These are phyloP conservation scores for Leccinum boreale DNA, from an alignment of 768 basidiomycete genomes.

Conservation along the genomic window DNA sequence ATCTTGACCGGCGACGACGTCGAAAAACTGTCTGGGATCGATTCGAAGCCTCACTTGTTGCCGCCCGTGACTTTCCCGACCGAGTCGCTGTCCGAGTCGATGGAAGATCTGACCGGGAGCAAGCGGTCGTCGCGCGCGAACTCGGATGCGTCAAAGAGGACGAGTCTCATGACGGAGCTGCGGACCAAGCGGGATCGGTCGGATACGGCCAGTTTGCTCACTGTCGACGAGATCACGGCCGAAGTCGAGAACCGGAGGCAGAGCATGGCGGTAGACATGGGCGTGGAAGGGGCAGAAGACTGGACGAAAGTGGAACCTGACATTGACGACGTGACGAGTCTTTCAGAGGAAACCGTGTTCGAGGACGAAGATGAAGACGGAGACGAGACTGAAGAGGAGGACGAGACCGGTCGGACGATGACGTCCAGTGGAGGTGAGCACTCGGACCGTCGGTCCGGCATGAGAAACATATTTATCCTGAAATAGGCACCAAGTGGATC, in stretches of 20 bases:
- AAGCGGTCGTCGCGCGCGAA: conserved; percentile 40
- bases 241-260: conserved; percentile 74
- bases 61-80: conserved; percentile 78
- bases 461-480: conserved; percentile 1
- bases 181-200: conserved; percentile 80
- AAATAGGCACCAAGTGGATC: conserved; percentile 88
- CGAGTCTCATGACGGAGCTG: conserved; percentile 80
- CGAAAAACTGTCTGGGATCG: conserved; percentile 25
- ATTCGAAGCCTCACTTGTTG: conserved; percentile 54
- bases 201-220: conserved; percentile 88
- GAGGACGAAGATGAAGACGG: conserved; percentile 52
- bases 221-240: conserved; percentile 97
- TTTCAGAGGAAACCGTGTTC: conserved; percentile 43
- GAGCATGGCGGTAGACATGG: conserved; percentile 44
- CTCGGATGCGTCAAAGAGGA: conserved; percentile 54
- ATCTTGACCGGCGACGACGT: conserved; percentile 55
- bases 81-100: conserved; percentile 78
- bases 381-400: conserved; percentile 46
- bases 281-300: conserved; percentile 55
- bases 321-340: conserved; percentile 46
- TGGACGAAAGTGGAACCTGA: conserved; percentile 69
- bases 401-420: conserved; percentile 49
- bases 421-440: conserved; percentile 51
- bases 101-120: conserved; percentile 50
- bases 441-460: neutral